Evolutionary conservation across 2,329 filamentous ascomycete genomes (phyloP).

Genomic region (Cercospora sp.): DNA sequence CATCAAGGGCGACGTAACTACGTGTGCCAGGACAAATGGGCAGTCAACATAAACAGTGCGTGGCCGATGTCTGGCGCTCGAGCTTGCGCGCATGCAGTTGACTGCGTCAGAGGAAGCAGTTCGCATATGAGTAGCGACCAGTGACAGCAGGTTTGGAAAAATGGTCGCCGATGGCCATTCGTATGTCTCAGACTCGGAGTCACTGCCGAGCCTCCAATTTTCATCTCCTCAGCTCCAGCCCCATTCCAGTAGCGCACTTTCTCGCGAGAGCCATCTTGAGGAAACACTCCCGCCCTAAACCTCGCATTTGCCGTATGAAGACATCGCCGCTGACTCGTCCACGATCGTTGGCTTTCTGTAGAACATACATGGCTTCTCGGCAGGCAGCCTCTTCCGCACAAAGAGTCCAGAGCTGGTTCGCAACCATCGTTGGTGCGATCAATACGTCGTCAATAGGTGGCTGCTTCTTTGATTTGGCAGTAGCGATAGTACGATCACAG

Average conservation of each 20-base stretch:
- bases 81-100: neutral
- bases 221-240: conserved; percentile 48
- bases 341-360: conserved; percentile 71
- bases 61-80: neutral
- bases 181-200: neutral
- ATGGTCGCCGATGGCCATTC: neutral
- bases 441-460: conserved; percentile 87
- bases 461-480: conserved; percentile 66
- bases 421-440: conserved; percentile 90
- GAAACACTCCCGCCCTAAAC: conserved; percentile 76
- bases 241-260: conserved; percentile 78
- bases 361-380: conserved; percentile 80
- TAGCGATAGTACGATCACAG: conserved; percentile 75
- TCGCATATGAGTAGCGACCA: neutral
- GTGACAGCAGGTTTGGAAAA: neutral
- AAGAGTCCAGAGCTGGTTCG: conserved; percentile 85
- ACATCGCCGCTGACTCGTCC: conserved; percentile 70
- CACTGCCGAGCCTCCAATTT: neutral
- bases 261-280: conserved; percentile 77
- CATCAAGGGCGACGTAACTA: neutral
- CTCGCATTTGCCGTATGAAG: conserved; percentile 73
- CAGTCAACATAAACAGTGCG: neutral
- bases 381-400: conserved; percentile 87
- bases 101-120: neutral
- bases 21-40: neutral